Base-by-base conservation (phyloP, 257 asterid species). In the Nicotiana benthamiana region DNA sequence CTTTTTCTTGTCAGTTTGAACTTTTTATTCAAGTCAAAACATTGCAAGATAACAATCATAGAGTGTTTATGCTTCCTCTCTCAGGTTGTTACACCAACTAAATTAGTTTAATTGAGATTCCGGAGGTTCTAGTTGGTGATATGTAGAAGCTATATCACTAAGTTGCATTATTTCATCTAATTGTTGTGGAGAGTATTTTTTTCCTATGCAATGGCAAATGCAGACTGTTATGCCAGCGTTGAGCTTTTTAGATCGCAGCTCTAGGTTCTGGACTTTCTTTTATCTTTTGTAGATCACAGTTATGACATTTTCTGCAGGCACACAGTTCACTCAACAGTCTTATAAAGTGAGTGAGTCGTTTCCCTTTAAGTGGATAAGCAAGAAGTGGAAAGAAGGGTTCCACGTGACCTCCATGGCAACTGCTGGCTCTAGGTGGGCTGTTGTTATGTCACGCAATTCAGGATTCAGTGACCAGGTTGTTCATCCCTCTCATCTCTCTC, bases 311-410 rank as follows among this genome's bases (percentile, higher is more conserved):
- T 70, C 60, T 43, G 81, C 85, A 87, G 90, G 90, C 68, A 87
- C 90, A 26, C 66, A 51, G 57, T 87, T 83, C 77, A 80, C 26
- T 59, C 90, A 87, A 46, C 90, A 87, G 79, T 87, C 90, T 5
- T 87, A 85, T 60, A 87, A 86, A 80, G 90, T 87, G 3, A 87
- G 90, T n/a, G 90, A 87, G 46, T 85, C 88, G 9, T 87, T 87
- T 79, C 89, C 90, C 56, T 87, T 87, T 80, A 87, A 87, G 76
- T 87, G 90, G 90, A 87, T 87, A 60, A 87, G 84, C 86, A 87
- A 87, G 85, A 87, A 87, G 68, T 87, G 89, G 90, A 88, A 80
- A 80, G 90, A 88, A 83, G 90, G 90, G 54, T 88, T 86, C 82
- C 86, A 84, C 20, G 90, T 88, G 52, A 88, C 90, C 32, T 84